Base-by-base conservation (phyloP, 2,329 filamentous ascomycete species). In the Fusarium tupiense region DNA sequence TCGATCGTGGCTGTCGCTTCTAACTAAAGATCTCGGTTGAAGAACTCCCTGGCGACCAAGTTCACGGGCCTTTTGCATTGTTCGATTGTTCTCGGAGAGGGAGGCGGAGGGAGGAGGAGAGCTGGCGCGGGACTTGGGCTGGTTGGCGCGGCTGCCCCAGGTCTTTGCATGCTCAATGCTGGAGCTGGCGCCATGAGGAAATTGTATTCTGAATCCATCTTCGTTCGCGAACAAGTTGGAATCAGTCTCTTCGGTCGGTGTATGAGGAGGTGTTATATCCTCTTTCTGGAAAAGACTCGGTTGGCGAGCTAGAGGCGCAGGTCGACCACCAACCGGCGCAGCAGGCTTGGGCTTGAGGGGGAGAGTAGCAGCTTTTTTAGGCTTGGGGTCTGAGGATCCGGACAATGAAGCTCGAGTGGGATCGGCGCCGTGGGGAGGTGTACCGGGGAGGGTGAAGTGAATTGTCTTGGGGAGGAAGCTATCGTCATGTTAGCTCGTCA, bases 381-480 rank as follows among this genome's bases (percentile, higher is more conserved):
- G 47, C 50, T 76, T 69, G 17, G 63, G 46, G 14, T 73, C 77
- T 68, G 77, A 67, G 40, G 79, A 70, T 73, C 79, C 78, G 74
- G 79, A 64, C 52, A 69, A 41, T 63, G 78, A 70, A 75, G 77
- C 71, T 78, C 76, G 80, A 66, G 74, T 53, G 8, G 69, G 73
- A 59, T 81, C 81, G 74, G 77, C 81, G 69, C 80, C 80, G 71
- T 80, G 84, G 66, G 82, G 84, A 59, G 86, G 85, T 38, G 86
- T 87, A 44, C 87, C 87, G 17, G 90, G 89, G 64, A 93, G 87
- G 76, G 92, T 91, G 82, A 98, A 98, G 82, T 97, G 92, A 79
- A 98, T 88, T 46, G 96, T 98, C 82, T 97, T 95, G 40, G 96
- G 96, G 41, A 98, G 89, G 81, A 98, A 98, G 65, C 95, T 98